Evolutionary conservation across 352 stramenopile species (phyloP).

Genomic region (Bremia lactucae): DNA sequence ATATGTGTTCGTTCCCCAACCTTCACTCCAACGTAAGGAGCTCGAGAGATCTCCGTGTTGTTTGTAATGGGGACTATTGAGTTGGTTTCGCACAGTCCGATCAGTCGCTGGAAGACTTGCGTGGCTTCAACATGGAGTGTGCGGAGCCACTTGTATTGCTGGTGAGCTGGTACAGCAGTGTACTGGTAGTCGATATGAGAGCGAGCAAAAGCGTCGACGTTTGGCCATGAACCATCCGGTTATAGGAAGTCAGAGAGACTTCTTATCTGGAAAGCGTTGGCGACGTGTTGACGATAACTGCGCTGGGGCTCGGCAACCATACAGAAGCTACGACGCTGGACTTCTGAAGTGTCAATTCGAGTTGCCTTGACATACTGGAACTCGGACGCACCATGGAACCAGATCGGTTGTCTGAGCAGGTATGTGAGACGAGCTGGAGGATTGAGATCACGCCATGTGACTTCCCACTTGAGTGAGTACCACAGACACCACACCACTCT

Average conservation of each 20-base stretch:
- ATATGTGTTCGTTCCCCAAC: background rate
- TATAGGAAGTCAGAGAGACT: background rate
- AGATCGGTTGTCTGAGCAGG: background rate
- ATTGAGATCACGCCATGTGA: too few relatives aligned
- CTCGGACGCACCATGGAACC: background rate
- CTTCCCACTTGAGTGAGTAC: too few relatives aligned
- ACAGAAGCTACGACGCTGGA: background rate
- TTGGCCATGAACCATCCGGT: background rate
- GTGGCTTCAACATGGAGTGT: background rate
- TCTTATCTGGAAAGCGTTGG: background rate
- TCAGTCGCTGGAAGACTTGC: background rate
- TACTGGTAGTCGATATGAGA: background rate
- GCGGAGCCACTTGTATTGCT: background rate
- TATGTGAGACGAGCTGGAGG: too few relatives aligned
- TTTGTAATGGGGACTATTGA: background rate
- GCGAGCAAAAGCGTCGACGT: background rate
- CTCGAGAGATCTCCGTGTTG: background rate
- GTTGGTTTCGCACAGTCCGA: background rate
- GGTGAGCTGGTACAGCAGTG: background rate
- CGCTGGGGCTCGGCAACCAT: background rate
- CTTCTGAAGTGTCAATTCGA: background rate
- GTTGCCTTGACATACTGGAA: background rate
- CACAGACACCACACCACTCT: too few relatives aligned
- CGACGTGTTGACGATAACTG: too few relatives aligned
- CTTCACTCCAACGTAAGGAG: background rate